Percentiles rank a stretch among this genome's conserved stretches.
Conservation (phyloP, 306 rosid species). For the apple (Malus domestica) region DNA sequence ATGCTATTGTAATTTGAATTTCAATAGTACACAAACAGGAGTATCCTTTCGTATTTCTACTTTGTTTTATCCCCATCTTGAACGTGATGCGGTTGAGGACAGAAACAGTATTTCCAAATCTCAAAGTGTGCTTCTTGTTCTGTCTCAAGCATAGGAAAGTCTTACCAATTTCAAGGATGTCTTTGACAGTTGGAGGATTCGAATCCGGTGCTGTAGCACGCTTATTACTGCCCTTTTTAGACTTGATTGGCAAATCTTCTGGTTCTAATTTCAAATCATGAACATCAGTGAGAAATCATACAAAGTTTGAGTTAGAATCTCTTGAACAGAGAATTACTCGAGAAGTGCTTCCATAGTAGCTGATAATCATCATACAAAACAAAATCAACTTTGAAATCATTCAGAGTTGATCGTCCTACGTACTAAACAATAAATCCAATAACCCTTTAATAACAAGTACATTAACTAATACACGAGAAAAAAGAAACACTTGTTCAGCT, state of each 20-base stretch:
- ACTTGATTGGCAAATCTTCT: background rate
- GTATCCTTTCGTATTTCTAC: background rate
- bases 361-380: background rate
- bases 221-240: background rate
- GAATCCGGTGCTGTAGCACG: background rate
- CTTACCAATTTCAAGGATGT: slow-evolving; percentile 18
- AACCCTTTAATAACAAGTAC: background rate
- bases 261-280: background rate
- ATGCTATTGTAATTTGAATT: background rate
- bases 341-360: background rate
- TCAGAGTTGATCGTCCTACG: background rate
- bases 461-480: background rate
- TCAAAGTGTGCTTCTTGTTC: background rate
- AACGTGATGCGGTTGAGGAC: background rate
- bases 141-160: background rate
- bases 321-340: background rate
- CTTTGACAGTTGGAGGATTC: background rate
- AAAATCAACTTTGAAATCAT: background rate
- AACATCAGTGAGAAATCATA: background rate
- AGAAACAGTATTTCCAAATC: background rate
- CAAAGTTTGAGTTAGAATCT: background rate
- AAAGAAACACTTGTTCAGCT: background rate
- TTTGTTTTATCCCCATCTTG: background rate
- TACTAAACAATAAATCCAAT: background rate
- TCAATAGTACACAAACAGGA: background rate